Base-by-base conservation (phyloP, 371 early-diverging fungal genomes). In the Homolaphlyctis polyrhiza region DNA sequence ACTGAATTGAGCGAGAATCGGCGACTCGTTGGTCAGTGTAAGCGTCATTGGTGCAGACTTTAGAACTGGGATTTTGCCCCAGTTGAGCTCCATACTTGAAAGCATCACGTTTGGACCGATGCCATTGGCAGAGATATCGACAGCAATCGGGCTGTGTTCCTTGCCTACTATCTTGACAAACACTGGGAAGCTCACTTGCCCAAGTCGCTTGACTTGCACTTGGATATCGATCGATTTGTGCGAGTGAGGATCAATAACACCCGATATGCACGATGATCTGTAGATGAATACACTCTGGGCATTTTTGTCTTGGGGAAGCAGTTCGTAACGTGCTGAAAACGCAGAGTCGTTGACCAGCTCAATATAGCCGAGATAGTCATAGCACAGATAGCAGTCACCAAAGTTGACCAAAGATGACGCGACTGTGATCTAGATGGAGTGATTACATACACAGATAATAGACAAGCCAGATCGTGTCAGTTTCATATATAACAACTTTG, bases 41-140 rank as follows among this genome's bases (percentile, higher is more conserved):
- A 85, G 47, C 2, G 43, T 29, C 29, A 54, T 21, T 5, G 63
- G 5, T 18, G 59, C 35, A 1, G 66, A 36, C 27, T 65, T 68
- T 59, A 85, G 51, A 2, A 83, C 85, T 5, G 65, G 72, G 16
- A 83, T 74, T 27, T 74, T 76, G 0, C 83, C 81, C 80, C 80
- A 85, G 47, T 77, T 71, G 13, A 85, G 49, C 52, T 76, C 76
- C 18, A 60, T 73, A 0, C 65, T 35, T 2, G 78, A 76, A 0
- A 81, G 36, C 0, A 64, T 21, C 5, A 82, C 69, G 49, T 71
- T 66, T 11, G 85, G 85, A 0, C 83, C 83, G 29, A 77, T 72
- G 1, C 83, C 83, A 35, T 61, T 66, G 5, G 74, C 80, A 0
- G 63, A 25, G 35, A 84, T 73, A 35, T 77, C 75, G 1, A 80